Percentiles rank a stretch among this genome's conserved stretches.
These are phyloP conservation scores for Zangia roseola DNA, from an alignment of 768 basidiomycete species.

Conservation along the genomic window DNA sequence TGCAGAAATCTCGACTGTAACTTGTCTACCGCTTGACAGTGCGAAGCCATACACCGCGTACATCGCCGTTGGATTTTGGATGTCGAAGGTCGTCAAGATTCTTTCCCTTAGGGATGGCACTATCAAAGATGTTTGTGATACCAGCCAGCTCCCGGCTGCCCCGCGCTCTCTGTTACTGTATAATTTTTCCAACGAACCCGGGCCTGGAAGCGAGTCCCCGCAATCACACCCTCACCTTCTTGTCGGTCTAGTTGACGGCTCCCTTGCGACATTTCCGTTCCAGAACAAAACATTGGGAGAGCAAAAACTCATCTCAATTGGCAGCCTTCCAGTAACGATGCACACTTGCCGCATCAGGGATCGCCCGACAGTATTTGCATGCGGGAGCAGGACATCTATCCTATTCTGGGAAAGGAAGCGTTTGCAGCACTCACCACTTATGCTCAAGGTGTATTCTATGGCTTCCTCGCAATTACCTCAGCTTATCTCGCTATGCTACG, in stretches of 20 bases:
- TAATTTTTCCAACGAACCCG: slow-evolving; percentile 51
- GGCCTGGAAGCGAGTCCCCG: slow-evolving; percentile 26
- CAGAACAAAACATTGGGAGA: slow-evolving; percentile 40
- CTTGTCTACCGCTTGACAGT: slow-evolving; percentile 56
- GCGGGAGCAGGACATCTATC: slow-evolving; percentile 66
- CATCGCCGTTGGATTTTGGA: slow-evolving; percentile 77
- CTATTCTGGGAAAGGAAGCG: slow-evolving; percentile 66
- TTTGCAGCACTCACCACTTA: slow-evolving; percentile 66
- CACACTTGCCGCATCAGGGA: slow-evolving; percentile 54
- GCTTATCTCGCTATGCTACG: neutral
- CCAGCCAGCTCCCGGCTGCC: slow-evolving; percentile 39
- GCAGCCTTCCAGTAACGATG: slow-evolving; percentile 63
- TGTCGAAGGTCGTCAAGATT: slow-evolving; percentile 59
- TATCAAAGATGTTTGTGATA: slow-evolving; percentile 26
- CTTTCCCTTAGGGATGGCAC: slow-evolving; percentile 35
- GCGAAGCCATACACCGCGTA: slow-evolving; percentile 44
- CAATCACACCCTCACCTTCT: slow-evolving; percentile 58
- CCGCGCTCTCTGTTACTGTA: slow-evolving; percentile 48
- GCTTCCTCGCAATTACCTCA: neutral
- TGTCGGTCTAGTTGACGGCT: slow-evolving; percentile 75
- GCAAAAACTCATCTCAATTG: slow-evolving; percentile 61
- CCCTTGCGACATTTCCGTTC: slow-evolving; percentile 56
- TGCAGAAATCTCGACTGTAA: slow-evolving; percentile 68
- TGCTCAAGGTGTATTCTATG: slow-evolving; percentile 53
- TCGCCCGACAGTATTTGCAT: slow-evolving; percentile 61